Base-by-base conservation (phyloP, 345 rosid genomes). In the Corchorus olitorius region DNA sequence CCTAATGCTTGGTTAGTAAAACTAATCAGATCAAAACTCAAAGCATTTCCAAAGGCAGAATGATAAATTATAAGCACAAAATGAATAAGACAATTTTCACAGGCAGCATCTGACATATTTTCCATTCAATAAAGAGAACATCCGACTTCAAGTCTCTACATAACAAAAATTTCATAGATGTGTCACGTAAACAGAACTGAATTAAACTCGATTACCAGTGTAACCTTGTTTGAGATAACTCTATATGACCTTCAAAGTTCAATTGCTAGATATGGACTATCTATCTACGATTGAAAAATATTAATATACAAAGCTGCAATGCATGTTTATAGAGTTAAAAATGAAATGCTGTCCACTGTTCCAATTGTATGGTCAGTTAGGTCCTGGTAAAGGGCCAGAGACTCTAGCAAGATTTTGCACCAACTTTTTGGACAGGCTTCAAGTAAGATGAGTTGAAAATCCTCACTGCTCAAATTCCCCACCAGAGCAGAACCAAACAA, bases 401-500 rank as follows among this genome's bases (percentile, higher is more conserved):
- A n/a, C 73, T 70, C 60, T 63, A 37, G 65, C 72, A 48, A 19
- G 43, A 79, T 60, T 76, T 76, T 53, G 73, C 76, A 75, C 52
- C 35, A 77, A 53, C 50, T 71, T 64, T 79, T 60, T 59, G 20
- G 16, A 37, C 50, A 61, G 59, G 60, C 49, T 48, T 62, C 54
- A 35, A 19, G 48, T 34, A 76, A 74, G 61, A 70, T 67, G 11
- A 79, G 54, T 27, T 49, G 75, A 79, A 70, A 19, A 19, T 17
- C 60, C 69, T 62, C 4, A 11, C 5, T 33, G 46, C 70, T 53
- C 66, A 61, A 50, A 70, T 63, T 62, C 73, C 56, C 16, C 37
- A 41, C 68, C 61, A 70, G 16, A 60, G 63, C 78, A 54, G 54
- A 69, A 77, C 55, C 48, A 60, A 50, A 48, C 20, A 45, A 22